Percentiles rank a stretch among this genome's conserved stretches.
These are phyloP conservation scores for Pseudogymnoascus sp. DNA, from an alignment of 2,329 filamentous ascomycete genomes.

Conservation along the genomic window DNA sequence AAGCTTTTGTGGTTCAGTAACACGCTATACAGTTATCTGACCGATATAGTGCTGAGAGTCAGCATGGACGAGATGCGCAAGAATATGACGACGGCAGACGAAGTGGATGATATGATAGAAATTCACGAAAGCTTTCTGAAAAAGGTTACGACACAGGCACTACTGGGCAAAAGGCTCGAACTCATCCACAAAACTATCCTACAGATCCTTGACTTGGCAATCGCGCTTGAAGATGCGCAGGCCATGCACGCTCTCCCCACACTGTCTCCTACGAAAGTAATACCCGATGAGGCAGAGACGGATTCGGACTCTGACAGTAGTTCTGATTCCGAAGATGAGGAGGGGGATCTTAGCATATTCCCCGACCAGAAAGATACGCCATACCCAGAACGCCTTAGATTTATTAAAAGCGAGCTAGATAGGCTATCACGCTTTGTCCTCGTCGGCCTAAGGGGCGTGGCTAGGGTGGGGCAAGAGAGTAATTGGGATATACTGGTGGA, in stretches of 20 bases:
- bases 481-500: slow-evolving; percentile 79
- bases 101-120: slow-evolving; percentile 73
- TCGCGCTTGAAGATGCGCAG: slow-evolving; percentile 58
- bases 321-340: slow-evolving; percentile 12
- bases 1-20: slow-evolving; percentile 72
- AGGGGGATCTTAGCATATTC: slow-evolving; percentile 23
- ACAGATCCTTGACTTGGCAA: slow-evolving; percentile 67
- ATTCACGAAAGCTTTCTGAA: slow-evolving; percentile 58
- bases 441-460: slow-evolving; percentile 65
- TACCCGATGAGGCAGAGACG: slow-evolving; percentile 21
- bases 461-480: slow-evolving; percentile 61
- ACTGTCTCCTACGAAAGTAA: slow-evolving; percentile 15
- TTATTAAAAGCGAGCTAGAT: slow-evolving; percentile 56
- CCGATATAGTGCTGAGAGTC: slow-evolving; percentile 60
- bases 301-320: slow-evolving; percentile 25
- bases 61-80: slow-evolving; percentile 48
- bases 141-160: slow-evolving; percentile 56
- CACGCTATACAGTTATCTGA: slow-evolving; percentile 66
- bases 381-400: slow-evolving; percentile 45
- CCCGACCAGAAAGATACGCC: slow-evolving; percentile 26
- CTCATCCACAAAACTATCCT: slow-evolving; percentile 67
- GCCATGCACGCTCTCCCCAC: slow-evolving; percentile 23
- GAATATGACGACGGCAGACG: slow-evolving; percentile 52
- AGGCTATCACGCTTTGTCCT: slow-evolving; percentile 61
- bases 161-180: slow-evolving; percentile 59